Evolutionary conservation across 2,329 filamentous ascomycete species (phyloP), one percentile per base, ranked within the genome.

Genomic region (Sporothrix variecibatus): DNA sequence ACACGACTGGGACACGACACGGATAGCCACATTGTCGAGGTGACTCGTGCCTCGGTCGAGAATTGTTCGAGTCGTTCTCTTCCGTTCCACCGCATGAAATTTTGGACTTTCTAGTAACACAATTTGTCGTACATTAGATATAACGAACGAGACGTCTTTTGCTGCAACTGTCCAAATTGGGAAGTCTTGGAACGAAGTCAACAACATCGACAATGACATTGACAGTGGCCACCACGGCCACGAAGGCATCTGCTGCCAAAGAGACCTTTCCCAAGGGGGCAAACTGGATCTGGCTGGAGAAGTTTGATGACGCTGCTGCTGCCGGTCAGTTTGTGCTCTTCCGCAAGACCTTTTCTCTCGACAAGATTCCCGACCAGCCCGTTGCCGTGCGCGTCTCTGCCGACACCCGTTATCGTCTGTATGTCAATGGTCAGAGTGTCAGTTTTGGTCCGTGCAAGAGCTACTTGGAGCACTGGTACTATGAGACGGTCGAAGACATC

Each of bases 341-440:
- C 34, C 60, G 60, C 31, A 38, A 40, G 60, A 40, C 60, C 11
- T 64, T 64, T 9, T 6, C 20, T n/a, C 31, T 40, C 60, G 60
- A 31, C 53, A 31, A 1, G 20, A 17, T 58, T 3, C 53, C 53
- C 11, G 53, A 58, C 53, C 53, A 58, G 26, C 53, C 53, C 2
- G 53, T 58, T 2, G 12, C 26, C 26, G 26, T 58, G 7, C 53
- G 53, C 5, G 49, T 81, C 75, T 81, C 82, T 0, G 83, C 83
- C 6, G 83, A 85, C 60, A 85, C 83, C 11, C 78, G 81, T 20
- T 85, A 84, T 77, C 84, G 84, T 65, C 76, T 85, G 3, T 80
- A 77, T 60, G 78, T 85, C 38, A 85, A 85, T 77, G 78, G 79
- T 1, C 65, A 20, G 0, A 77, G 79, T 11, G 77, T 83, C 23